Base-by-base conservation (phyloP, 768 basidiomycete species). In the Chalciporus pseudorubinellus region DNA sequence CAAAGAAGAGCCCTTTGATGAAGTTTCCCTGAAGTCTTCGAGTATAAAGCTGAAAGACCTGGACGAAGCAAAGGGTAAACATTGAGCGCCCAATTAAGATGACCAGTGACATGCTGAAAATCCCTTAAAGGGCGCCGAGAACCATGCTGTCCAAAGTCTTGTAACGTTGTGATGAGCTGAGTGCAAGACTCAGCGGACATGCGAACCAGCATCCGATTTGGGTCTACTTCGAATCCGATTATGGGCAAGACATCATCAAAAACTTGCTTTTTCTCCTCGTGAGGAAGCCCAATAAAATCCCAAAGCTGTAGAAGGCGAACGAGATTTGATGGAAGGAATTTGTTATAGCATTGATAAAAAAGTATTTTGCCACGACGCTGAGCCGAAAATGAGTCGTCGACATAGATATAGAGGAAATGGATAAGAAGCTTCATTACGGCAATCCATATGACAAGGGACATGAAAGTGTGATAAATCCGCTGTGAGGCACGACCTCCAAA, bases 31-130 rank as follows among this genome's bases (percentile, higher is more conserved):
- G 48, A 24, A 2, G 70, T 70, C 46, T 76, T 75, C 0, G 51
- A 45, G 53, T 77, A 77, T 1, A 75, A 4, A 0, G 58, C 53
- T 16, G 49, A 66, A 0, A 79, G 57, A 0, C 55, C 61, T 0
- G 76, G 76, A 0, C 61, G 57, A 0, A 78, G 58, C 0, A 70
- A 50, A 0, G 75, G 75, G 41, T 60, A 74, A 2, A 69, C 69
- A 45, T 77, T 77, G 12, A 3, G 74, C 50, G 18, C 46, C 74
- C 75, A 77, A 48, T 74, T 77, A 9, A 71, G 33, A 54, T 64
- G 70, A 0, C 76, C 75, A 0, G 62, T 64, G 3, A 75, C 46
- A 0, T 33, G 36, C 44, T 70, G 70, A 31, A 63, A 74, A 1
- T 70, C 58, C 3, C 50, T 14, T 1, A 56, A 20, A 3, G 46